Conservation (phyloP, 345 rosid species). For the Conringia planisiliqua region DNA sequence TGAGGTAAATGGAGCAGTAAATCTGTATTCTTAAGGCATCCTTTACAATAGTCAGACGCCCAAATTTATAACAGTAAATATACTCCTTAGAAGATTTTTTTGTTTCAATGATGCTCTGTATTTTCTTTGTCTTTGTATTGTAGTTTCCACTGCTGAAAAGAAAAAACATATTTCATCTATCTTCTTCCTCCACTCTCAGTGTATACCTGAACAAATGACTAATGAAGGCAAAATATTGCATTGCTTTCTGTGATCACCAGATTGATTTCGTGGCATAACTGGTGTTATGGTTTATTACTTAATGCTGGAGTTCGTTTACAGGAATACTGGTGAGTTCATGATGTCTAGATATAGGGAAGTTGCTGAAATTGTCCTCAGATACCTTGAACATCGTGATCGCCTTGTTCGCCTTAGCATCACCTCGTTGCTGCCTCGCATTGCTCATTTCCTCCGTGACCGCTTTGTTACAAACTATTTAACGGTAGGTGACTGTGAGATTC, state of each 20-base stretch:
- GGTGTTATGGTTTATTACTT: constrained; percentile 16
- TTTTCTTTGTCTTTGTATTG: neutral
- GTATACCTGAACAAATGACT: constrained; percentile 12
- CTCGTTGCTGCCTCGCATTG: constrained; percentile 95
- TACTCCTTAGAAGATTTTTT: constrained; percentile 2
- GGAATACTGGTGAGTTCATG: constrained; percentile 99
- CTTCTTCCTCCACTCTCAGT: neutral
- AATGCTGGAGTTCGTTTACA: constrained; percentile 41
- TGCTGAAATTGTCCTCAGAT: constrained; percentile 94
- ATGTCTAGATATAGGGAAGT: constrained; percentile 99
- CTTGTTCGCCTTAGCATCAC: constrained; percentile 99
- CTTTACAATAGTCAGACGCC: constrained; percentile 2
- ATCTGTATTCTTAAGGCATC: constrained; percentile 10
- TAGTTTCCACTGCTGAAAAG: neutral
- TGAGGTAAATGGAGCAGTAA: constrained; percentile 54
- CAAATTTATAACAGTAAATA: neutral
- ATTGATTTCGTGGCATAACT: constrained; percentile 4
- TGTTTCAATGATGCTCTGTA: neutral
- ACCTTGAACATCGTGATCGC: constrained; percentile 87
- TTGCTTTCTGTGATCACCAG: constrained; percentile 9
- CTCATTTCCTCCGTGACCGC: constrained; percentile 96
- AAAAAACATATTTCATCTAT: neutral
- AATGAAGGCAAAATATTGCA: neutral
- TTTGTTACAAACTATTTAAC: constrained; percentile 88
- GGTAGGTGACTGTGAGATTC: constrained; percentile 46